A percentile compares a stretch with the other conserved stretches of the same genome.
Evolutionary conservation across 176 grass and related monocot genomes (phyloP).

Genomic region (Triticum dicoccoides): DNA sequence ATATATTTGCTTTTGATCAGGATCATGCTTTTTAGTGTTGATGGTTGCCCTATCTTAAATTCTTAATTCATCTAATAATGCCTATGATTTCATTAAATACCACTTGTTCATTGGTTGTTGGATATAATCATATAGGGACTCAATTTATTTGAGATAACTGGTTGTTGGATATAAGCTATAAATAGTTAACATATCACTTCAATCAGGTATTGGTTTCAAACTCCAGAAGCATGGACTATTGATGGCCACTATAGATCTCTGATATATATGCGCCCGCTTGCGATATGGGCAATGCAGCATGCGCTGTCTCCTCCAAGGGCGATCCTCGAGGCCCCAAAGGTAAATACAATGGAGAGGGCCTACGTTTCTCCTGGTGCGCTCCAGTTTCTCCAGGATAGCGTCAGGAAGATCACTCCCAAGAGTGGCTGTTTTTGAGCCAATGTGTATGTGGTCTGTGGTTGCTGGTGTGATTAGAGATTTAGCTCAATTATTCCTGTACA

Average conservation of each 20-base stretch:
- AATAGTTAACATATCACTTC: background rate
- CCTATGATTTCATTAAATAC: background rate
- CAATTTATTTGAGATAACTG: constrained; percentile 3
- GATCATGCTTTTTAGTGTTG: constrained; percentile 15
- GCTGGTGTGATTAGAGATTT: constrained; percentile 34
- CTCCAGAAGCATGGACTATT: constrained; percentile 85
- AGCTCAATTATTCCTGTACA: background rate
- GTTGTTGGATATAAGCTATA: background rate
- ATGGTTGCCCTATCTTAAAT: constrained; percentile 9
- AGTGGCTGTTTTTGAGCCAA: constrained; percentile 56
- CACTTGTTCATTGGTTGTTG: background rate
- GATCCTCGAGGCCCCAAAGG: constrained; percentile 63
- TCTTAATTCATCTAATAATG: background rate
- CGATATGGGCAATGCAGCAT: constrained; percentile 92
- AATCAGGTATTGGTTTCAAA: constrained; percentile 93
- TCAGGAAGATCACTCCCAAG: constrained; percentile 58
- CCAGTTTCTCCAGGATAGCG: constrained; percentile 47
- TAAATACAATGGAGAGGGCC: constrained; percentile 85
- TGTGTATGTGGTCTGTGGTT: constrained; percentile 43
- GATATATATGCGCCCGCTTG: constrained; percentile 92
- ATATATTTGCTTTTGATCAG: background rate
- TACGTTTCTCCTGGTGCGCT: constrained; percentile 44
- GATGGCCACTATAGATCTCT: constrained; percentile 87
- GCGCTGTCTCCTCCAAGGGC: constrained; percentile 57
- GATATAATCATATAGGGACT: background rate